A percentile compares a stretch with the other conserved stretches of the same genome.
phyloP scores from a whole-genome alignment of 163 green algal genomes.

The Scenedesmus sp. region DNA sequence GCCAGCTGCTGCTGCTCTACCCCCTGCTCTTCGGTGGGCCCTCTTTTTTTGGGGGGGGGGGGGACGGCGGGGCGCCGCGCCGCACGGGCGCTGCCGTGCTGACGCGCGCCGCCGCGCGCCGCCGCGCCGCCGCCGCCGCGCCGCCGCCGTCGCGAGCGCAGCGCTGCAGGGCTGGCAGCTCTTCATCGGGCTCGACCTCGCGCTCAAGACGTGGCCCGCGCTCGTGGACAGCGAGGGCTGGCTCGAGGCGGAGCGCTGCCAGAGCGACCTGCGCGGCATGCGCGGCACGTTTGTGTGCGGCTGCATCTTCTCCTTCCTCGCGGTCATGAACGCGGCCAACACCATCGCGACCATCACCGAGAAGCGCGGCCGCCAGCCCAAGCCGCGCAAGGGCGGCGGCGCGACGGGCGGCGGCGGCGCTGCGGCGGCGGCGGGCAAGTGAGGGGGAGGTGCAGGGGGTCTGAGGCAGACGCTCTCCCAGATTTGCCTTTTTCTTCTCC shows the following conservation, averaged over 20 bases:
- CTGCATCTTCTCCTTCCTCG: constrained; percentile 56
- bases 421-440: no score
- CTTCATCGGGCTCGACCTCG: constrained; percentile 80
- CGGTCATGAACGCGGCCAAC: constrained; percentile 73
- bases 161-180: constrained; percentile 68
- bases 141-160: no score
- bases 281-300: constrained; percentile 72
- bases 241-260: constrained; percentile 78
- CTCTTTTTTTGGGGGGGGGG: no score
- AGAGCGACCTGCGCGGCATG: constrained; percentile 88
- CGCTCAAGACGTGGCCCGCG: constrained; percentile 63
- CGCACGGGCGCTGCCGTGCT: not conserved
- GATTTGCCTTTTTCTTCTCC: no score
- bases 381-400: no score
- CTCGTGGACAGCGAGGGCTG: constrained; percentile 76
- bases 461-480: no score
- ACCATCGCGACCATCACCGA: constrained; percentile 68
- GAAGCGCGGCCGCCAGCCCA: no score
- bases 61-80: no score
- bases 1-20: constrained; percentile 93
- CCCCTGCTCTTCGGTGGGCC: constrained; percentile 89
- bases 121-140: not conserved
- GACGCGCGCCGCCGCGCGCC: not conserved
- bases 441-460: no score
- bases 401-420: no score